A percentile compares a stretch with the other conserved stretches of the same genome.
Conservation (phyloP, 768 basidiomycete genomes). For the Agaricus sinodeliciosus region DNA sequence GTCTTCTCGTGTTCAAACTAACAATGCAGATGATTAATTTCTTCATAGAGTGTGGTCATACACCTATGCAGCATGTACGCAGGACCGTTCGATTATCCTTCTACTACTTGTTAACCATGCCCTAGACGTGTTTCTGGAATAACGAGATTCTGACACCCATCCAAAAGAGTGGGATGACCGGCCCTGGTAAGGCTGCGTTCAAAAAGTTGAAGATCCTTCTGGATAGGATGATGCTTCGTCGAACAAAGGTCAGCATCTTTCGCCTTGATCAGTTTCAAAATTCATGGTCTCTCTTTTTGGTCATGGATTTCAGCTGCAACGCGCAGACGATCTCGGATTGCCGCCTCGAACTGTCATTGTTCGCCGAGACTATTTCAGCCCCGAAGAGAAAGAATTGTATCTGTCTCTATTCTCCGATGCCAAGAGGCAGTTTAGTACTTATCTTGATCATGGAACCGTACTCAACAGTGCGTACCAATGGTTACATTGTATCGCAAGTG, state of each 20-base stretch:
- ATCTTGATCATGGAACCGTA: conserved; percentile 83
- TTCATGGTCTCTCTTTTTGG: too few relatives aligned
- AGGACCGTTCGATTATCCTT: not conserved
- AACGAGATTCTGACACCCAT: conserved; percentile 95
- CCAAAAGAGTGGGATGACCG: conserved; percentile 80
- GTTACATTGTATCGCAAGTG: not conserved
- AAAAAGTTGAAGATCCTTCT: conserved; percentile 87
- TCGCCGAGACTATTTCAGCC: conserved; percentile 87
- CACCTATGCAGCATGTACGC: conserved; percentile 70
- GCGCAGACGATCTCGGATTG: conserved; percentile 92
- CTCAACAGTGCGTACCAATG: conserved; percentile 68
- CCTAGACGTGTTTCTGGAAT: conserved; percentile 92
- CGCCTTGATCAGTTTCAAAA: too few relatives aligned
- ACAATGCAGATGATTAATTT: not conserved
- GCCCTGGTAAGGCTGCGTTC: conserved; percentile 78
- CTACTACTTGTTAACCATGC: conserved; percentile 11
- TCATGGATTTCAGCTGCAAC: conserved; percentile 57
- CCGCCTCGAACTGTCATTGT: conserved; percentile 90
- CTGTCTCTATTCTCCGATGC: conserved; percentile 88
- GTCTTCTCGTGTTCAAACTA: conserved; percentile 13
- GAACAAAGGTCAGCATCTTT: conserved; percentile 57
- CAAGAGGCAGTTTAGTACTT: conserved; percentile 87
- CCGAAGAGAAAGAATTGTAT: conserved; percentile 95
- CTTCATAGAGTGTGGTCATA: conserved; percentile 68
- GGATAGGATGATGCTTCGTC: conserved; percentile 92